phyloP scores from a whole-genome alignment of 2,329 filamentous ascomycete species.

The Fulvia fulva region DNA sequence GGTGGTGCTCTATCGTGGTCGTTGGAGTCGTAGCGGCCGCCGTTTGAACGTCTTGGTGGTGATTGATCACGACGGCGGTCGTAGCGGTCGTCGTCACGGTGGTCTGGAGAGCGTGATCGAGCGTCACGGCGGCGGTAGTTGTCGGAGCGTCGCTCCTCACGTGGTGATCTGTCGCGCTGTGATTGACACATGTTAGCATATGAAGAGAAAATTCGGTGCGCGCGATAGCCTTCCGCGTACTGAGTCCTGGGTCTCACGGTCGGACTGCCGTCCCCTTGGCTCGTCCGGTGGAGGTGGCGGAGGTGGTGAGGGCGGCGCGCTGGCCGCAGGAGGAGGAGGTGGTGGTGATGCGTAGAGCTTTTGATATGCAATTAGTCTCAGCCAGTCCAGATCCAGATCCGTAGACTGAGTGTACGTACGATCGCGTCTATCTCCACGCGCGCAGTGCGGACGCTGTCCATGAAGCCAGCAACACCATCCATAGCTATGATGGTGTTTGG shows the following conservation, averaged over 20 bases:
- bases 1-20: conserved; percentile 36
- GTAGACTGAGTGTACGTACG: no score
- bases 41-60: conserved; percentile 87
- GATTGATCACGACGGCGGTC: conserved; percentile 48
- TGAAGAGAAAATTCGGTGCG: background rate
- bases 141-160: conserved; percentile 54
- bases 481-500: background rate
- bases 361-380: no score
- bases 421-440: no score
- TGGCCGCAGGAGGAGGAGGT: background rate
- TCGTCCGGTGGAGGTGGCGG: background rate
- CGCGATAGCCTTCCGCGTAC: background rate
- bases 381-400: no score
- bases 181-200: background rate
- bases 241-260: background rate
- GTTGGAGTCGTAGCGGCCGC: conserved; percentile 49
- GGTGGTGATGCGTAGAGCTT: background rate
- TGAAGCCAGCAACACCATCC: no score
- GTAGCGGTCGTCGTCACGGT: background rate
- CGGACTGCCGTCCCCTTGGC: background rate
- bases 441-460: no score
- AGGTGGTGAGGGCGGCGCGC: background rate
- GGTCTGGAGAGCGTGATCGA: conserved; percentile 22
- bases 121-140: conserved; percentile 20
- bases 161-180: conserved; percentile 4